A percentile compares a stretch with the other conserved stretches of the same genome.
Conservation (phyloP, 371 early-diverging fungal genomes). For the Actinomucor elegans region DNA sequence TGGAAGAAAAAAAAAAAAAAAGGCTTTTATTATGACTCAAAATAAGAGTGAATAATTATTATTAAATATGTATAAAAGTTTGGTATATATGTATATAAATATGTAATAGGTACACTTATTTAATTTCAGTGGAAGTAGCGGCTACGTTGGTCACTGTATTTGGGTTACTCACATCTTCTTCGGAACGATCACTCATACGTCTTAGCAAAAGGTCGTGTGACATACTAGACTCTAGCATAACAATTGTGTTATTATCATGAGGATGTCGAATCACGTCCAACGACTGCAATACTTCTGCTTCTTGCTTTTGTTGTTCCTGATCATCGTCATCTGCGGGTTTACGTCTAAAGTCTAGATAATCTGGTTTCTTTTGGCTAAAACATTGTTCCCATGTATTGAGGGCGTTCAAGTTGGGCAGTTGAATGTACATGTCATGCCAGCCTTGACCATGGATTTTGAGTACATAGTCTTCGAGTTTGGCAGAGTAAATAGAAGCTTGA, state of each 20-base stretch:
- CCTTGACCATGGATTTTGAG: conserved; percentile 53
- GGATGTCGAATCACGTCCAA: conserved; percentile 8
- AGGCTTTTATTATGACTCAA: background rate
- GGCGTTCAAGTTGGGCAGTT: conserved; percentile 47
- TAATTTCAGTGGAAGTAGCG: background rate
- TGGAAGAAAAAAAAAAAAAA: too few relatives aligned
- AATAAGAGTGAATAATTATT: background rate
- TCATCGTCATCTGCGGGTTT: background rate
- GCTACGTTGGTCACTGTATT: background rate
- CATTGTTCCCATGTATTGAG: conserved; percentile 49
- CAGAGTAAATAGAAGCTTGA: conserved; percentile 45
- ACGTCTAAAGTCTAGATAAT: conserved; percentile 8
- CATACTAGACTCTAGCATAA: conserved; percentile 12
- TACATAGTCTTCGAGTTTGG: conserved; percentile 50
- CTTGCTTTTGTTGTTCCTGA: background rate
- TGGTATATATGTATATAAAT: background rate
- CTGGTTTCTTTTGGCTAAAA: conserved; percentile 33
- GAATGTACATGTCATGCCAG: conserved; percentile 50
- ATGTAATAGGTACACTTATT: background rate
- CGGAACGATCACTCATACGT: conserved; percentile 5
- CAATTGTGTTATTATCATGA: background rate
- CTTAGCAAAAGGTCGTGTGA: conserved; percentile 15
- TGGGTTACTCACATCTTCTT: background rate
- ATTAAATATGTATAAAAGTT: background rate
- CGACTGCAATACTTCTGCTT: conserved; percentile 1